Evolutionary conservation across 208 protist species (phyloP).

Genomic region (Willaertia magna): DNA sequence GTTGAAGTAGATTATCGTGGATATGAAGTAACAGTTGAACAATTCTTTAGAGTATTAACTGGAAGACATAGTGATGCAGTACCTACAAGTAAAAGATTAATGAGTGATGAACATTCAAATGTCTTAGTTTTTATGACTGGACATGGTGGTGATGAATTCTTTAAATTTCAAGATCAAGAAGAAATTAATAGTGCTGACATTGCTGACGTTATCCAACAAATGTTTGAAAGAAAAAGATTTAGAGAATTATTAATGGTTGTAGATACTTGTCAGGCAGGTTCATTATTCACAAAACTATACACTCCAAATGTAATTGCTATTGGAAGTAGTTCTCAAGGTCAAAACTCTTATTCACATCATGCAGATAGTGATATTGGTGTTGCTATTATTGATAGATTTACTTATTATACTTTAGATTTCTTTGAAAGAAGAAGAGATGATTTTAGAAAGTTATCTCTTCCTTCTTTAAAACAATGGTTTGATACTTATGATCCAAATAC

Average conservation of each 20-base stretch:
- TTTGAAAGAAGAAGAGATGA: constrained; percentile 35
- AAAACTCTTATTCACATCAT: constrained; percentile 63
- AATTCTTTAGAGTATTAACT: constrained; percentile 61
- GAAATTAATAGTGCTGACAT: constrained; percentile 69
- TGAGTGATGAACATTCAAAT: constrained; percentile 79
- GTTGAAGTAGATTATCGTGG: constrained; percentile 91
- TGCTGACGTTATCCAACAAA: constrained; percentile 85
- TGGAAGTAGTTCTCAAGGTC: constrained; percentile 28
- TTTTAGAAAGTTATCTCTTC: neutral
- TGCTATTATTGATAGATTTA: constrained; percentile 70
- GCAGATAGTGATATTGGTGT: constrained; percentile 55
- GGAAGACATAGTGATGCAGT: constrained; percentile 36
- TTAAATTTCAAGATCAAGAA: constrained; percentile 90
- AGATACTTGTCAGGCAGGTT: constrained; percentile 89
- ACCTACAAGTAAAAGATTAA: constrained; percentile 72
- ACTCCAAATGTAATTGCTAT: constrained; percentile 52
- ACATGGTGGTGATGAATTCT: constrained; percentile 85
- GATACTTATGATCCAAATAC: neutral
- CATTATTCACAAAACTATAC: constrained; percentile 60
- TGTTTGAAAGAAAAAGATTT: constrained; percentile 78
- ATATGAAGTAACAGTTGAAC: constrained; percentile 86
- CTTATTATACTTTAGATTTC: constrained; percentile 56
- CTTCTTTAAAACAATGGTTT: neutral
- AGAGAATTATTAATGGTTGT: constrained; percentile 73
- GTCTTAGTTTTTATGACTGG: constrained; percentile 89